These are phyloP conservation scores for Mycena galericulata DNA, from an alignment of 768 basidiomycete species.

Conservation along the genomic window DNA sequence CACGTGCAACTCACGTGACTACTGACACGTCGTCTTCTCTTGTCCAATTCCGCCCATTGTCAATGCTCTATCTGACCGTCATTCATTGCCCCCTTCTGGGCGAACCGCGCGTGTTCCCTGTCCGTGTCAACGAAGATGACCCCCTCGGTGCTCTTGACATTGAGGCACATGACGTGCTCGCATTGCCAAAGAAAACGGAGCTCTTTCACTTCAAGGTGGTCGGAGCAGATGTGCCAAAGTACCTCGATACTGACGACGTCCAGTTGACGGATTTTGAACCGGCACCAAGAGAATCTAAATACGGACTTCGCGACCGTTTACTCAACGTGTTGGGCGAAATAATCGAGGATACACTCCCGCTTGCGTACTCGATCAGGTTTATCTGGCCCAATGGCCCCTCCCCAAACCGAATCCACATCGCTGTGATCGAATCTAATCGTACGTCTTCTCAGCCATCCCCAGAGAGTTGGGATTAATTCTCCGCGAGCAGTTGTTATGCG, in stretches of 20 bases:
- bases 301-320: neutral
- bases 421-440: neutral
- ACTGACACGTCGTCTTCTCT: neutral
- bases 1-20: neutral
- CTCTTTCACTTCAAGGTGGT: neutral
- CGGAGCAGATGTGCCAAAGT: neutral
- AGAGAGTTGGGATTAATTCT: neutral
- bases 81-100: slow-evolving; percentile 1
- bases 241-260: neutral
- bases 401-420: neutral
- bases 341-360: neutral
- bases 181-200: neutral
- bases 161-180: neutral
- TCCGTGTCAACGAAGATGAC: neutral
- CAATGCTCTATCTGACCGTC: neutral
- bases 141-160: neutral
- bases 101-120: neutral
- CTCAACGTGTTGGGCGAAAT: neutral
- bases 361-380: neutral
- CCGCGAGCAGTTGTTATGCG: neutral
- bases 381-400: neutral
- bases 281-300: neutral
- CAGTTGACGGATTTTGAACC: slow-evolving; percentile 1
- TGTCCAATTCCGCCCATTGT: neutral
- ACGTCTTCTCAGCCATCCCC: neutral